These are phyloP conservation scores for Monosporascus sp. DNA, from an alignment of 2,329 filamentous ascomycete genomes.

Conservation along the genomic window DNA sequence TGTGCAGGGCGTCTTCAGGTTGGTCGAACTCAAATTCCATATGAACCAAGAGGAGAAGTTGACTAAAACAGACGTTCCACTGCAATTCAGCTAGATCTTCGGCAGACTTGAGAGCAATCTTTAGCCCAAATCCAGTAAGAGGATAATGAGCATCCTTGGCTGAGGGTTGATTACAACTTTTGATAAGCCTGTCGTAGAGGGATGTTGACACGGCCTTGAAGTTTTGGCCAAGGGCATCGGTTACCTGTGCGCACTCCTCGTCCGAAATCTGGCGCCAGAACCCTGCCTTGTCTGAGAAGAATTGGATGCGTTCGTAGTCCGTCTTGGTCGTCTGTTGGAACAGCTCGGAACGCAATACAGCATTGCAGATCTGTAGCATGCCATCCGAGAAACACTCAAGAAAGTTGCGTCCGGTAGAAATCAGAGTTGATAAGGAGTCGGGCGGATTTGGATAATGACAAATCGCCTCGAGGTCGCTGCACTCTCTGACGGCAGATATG, in stretches of 20 bases:
- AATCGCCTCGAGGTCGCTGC: slow-evolving; percentile 71
- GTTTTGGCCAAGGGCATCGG: slow-evolving; percentile 61
- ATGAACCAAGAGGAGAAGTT: slow-evolving; percentile 78
- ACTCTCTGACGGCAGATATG: slow-evolving; percentile 72
- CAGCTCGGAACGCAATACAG: slow-evolving; percentile 66
- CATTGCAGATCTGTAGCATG: slow-evolving; percentile 62
- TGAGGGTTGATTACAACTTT: slow-evolving; percentile 39
- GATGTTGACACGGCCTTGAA: slow-evolving; percentile 54
- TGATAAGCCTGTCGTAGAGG: slow-evolving; percentile 49
- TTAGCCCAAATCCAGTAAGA: slow-evolving; percentile 72
- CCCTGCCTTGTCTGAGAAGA: slow-evolving; percentile 72
- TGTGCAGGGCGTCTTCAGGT: slow-evolving; percentile 60
- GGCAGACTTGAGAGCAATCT: slow-evolving; percentile 67
- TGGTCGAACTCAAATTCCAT: slow-evolving; percentile 79
- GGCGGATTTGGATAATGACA: slow-evolving; percentile 63
- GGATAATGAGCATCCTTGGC: slow-evolving; percentile 34
- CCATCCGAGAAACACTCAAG: slow-evolving; percentile 65
- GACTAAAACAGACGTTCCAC: slow-evolving; percentile 71
- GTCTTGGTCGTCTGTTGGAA: slow-evolving; percentile 68
- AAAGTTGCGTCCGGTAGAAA: slow-evolving; percentile 67
- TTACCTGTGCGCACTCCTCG: slow-evolving; percentile 70
- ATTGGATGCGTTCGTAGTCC: slow-evolving; percentile 68
- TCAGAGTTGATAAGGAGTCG: slow-evolving; percentile 48
- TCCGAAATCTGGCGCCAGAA: slow-evolving; percentile 78
- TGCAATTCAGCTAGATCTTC: slow-evolving; percentile 74